Conservation (phyloP, 805 yeast species). For the Suhomyces emberorum region DNA sequence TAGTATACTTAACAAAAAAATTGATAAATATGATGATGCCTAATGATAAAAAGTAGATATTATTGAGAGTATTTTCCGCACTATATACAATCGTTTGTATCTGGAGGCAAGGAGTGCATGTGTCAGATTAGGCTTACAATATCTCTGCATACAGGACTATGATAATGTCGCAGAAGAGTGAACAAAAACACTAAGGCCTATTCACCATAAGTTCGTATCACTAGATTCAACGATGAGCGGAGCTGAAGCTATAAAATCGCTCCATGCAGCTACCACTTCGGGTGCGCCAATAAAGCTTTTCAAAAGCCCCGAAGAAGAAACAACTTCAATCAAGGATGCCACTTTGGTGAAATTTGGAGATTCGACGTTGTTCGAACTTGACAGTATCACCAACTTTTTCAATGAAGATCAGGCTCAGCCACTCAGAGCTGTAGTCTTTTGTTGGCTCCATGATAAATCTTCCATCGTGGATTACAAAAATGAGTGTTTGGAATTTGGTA, state of each 20-base stretch:
- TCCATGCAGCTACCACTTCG: constrained; percentile 26
- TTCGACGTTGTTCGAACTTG: constrained; percentile 30
- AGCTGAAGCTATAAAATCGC: constrained; percentile 20
- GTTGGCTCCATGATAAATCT: constrained; percentile 73
- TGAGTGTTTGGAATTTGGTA: constrained; percentile 59
- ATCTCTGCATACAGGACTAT: too few species aligned
- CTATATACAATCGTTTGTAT: too few species aligned
- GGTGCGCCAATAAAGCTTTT: constrained; percentile 21
- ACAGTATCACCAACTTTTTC: constrained; percentile 51
- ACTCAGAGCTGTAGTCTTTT: constrained; percentile 63
- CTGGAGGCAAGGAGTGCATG: too few species aligned
- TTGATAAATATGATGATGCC: too few species aligned
- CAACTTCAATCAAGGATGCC: constrained; percentile 33
- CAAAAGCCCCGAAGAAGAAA: constrained; percentile 9
- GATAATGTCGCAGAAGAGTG: too few species aligned
- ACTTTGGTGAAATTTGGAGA: constrained; percentile 30
- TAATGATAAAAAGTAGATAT: too few species aligned
- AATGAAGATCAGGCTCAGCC: constrained; percentile 48
- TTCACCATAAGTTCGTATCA: too few species aligned
- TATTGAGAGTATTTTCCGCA: too few species aligned
- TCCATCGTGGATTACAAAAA: constrained; percentile 79
- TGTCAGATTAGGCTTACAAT: too few species aligned
- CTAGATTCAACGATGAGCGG: constrained; percentile 17
- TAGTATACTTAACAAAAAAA: too few species aligned
- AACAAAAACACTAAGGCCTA: too few species aligned